Percentiles rank a stretch among this genome's conserved stretches.
Conservation (phyloP, 2,329 filamentous ascomycete species). For the Knufia petricola region DNA sequence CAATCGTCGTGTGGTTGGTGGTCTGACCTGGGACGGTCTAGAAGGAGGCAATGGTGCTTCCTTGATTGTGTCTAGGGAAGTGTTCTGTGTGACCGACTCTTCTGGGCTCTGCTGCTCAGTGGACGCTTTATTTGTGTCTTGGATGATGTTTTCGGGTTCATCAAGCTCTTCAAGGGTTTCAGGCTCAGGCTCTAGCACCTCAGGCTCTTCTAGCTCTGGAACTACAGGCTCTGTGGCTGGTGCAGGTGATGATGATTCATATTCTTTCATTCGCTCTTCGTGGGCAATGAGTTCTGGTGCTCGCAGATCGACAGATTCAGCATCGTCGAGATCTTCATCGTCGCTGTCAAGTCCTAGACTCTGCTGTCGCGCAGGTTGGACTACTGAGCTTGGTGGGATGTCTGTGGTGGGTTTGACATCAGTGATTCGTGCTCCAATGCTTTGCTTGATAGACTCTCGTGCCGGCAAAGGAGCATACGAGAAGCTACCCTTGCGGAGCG, state of each 20-base stretch:
- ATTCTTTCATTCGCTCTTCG: constrained; percentile 20
- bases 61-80: background rate
- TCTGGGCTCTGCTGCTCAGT: background rate
- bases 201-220: constrained; percentile 33
- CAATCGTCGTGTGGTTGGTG: constrained; percentile 19
- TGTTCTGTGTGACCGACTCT: background rate
- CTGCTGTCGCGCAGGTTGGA: constrained; percentile 16
- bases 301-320: constrained; percentile 32
- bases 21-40: background rate
- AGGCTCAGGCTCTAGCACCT: constrained; percentile 47
- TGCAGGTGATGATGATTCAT: constrained; percentile 26
- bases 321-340: constrained; percentile 40
- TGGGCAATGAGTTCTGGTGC: constrained; percentile 23
- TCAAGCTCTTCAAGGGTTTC: constrained; percentile 27
- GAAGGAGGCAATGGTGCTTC: background rate
- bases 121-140: constrained; percentile 19
- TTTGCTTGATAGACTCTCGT: constrained; percentile 84
- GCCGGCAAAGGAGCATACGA: constrained; percentile 90
- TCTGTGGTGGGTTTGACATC: constrained; percentile 38
- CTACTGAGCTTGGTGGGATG: constrained; percentile 29
- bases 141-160: constrained; percentile 28
- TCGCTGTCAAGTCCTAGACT: constrained; percentile 15
- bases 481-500: constrained; percentile 82
- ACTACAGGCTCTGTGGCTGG: constrained; percentile 44
- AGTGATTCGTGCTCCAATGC: constrained; percentile 37